Evolutionary conservation across 305 asterid species (phyloP).

Genomic region (Ilex paraguariensis): DNA sequence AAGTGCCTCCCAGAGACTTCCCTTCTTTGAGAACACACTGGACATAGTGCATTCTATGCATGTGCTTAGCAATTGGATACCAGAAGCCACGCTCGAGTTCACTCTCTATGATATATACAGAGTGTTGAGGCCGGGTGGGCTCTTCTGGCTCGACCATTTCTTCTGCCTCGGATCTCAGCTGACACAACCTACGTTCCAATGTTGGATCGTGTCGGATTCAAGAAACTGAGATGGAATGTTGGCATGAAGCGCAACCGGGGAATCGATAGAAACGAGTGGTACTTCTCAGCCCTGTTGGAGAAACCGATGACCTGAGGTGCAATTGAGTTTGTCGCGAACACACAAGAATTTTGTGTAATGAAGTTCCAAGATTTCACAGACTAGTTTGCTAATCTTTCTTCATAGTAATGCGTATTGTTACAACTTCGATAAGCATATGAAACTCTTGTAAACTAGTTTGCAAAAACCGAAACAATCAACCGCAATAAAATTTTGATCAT

Average conservation of each 20-base stretch:
- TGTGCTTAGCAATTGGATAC: conserved; percentile 56
- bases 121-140: conserved; percentile 51
- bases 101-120: conserved; percentile 33
- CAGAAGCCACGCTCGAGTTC: conserved; percentile 38
- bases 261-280: conserved; percentile 25
- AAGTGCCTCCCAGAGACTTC: conserved; percentile 48
- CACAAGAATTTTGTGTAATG: too few species aligned
- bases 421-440: too few species aligned
- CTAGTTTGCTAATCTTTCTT: too few species aligned
- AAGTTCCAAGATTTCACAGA: too few species aligned
- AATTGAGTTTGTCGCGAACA: too few species aligned
- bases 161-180: conserved; percentile 49
- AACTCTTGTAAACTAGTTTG: too few species aligned
- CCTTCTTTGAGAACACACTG: conserved; percentile 49
- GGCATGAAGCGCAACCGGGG: conserved; percentile 44
- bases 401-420: too few species aligned
- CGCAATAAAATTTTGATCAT: too few species aligned
- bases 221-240: conserved; percentile 36
- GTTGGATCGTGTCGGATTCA: conserved; percentile 43
- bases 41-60: conserved; percentile 61
- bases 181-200: conserved; percentile 39
- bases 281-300: conserved; percentile 40
- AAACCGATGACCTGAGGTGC: too few species aligned
- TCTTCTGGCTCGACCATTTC: conserved; percentile 54
- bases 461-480: too few species aligned